Evolutionary conservation across 805 yeast genomes (phyloP).

Genomic region (Cyberlindnera meyerae): DNA sequence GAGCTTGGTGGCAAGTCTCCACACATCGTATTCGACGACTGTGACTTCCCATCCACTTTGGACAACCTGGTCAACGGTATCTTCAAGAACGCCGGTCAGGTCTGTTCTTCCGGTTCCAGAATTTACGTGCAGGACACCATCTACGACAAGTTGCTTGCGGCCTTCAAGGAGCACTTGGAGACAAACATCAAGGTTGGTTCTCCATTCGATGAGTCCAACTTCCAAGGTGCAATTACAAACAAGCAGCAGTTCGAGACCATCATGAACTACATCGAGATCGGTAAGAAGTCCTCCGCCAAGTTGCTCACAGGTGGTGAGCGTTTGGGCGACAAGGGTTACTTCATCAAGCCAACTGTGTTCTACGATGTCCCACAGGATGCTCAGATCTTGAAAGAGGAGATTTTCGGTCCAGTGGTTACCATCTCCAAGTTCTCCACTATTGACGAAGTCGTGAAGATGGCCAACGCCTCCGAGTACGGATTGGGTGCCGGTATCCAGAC

Average conservation of each 20-base stretch:
- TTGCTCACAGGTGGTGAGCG: constrained; percentile 69
- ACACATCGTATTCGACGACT: constrained; percentile 68
- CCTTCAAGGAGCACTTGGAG: constrained; percentile 56
- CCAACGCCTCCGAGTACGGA: constrained; percentile 71
- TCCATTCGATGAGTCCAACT: constrained; percentile 63
- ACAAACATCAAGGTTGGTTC: constrained; percentile 59
- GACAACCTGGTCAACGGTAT: constrained; percentile 59
- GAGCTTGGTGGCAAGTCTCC: constrained; percentile 86
- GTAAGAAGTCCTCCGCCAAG: constrained; percentile 65
- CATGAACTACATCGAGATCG: constrained; percentile 59
- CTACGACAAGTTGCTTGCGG: constrained; percentile 56
- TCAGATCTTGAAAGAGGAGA: constrained; percentile 66
- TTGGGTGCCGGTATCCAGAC: constrained; percentile 82
- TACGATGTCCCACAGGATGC: constrained; percentile 59
- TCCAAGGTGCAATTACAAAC: constrained; percentile 78
- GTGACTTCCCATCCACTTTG: constrained; percentile 45
- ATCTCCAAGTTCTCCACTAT: constrained; percentile 60
- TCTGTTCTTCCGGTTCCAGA: constrained; percentile 81
- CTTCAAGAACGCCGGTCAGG: constrained; percentile 78
- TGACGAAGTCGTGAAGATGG: constrained; percentile 62
- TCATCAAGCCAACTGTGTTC: constrained; percentile 69
- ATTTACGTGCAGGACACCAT: constrained; percentile 67
- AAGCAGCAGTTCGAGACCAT: constrained; percentile 65
- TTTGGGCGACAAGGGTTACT: constrained; percentile 61
- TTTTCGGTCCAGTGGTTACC: constrained; percentile 77